Conservation (phyloP, 768 basidiomycete genomes). For the Phlebiopsis gigantea region DNA sequence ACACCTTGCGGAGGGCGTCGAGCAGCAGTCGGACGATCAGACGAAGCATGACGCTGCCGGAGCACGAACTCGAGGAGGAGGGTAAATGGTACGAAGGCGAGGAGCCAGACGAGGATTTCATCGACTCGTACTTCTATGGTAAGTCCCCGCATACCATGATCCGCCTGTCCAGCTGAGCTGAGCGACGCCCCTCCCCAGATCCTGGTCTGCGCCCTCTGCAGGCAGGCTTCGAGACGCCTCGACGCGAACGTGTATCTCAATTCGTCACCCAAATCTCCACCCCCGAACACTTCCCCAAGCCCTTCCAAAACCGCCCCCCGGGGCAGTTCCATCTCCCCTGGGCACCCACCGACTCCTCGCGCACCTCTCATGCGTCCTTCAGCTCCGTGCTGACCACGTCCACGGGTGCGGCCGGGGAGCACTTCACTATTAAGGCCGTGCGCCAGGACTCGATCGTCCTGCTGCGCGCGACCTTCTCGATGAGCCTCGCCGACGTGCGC, state of each 20-base stretch:
- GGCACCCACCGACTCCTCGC: constrained; percentile 15
- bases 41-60: constrained; percentile 9
- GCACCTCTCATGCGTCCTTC: constrained; percentile 12
- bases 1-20: constrained; percentile 16
- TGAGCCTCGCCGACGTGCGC: constrained; percentile 49
- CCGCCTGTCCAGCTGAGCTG: neutral
- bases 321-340: constrained; percentile 26
- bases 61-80: constrained; percentile 13
- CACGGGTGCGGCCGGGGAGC: constrained; percentile 19
- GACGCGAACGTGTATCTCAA: constrained; percentile 12
- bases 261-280: constrained; percentile 18
- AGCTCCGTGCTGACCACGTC: constrained; percentile 28
- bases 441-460: constrained; percentile 58
- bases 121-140: constrained; percentile 41
- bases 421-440: constrained; percentile 58
- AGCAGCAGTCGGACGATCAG: constrained; percentile 15
- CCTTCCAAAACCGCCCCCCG: constrained; percentile 25
- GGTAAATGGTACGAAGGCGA: constrained; percentile 22
- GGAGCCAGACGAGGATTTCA: constrained; percentile 26
- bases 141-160: no score
- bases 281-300: constrained; percentile 27
- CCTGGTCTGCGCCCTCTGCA: neutral
- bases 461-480: constrained; percentile 46
- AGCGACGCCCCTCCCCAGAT: neutral
- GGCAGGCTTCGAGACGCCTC: constrained; percentile 9